Base-by-base conservation (phyloP, 2,329 filamentous ascomycete genomes). In the Fusarium sarcochroum region DNA sequence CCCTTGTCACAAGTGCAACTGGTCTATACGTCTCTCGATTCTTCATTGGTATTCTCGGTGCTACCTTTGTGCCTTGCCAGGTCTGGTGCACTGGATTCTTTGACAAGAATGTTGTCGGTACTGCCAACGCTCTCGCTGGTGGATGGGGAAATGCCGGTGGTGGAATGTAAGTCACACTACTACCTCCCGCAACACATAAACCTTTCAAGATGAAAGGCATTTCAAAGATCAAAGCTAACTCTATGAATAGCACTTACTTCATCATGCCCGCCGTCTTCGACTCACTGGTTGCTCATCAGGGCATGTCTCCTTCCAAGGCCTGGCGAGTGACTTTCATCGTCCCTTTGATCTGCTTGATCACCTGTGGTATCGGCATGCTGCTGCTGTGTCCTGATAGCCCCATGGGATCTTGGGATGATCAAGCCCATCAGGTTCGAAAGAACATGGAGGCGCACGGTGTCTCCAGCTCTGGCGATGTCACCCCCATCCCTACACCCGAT, bases 51-150 rank as follows among this genome's bases (percentile, higher is more conserved):
- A 90, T 95, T 42, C 86, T 95, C 0, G 92, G 92, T 40, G 91
- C 90, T 3, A 87, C 89, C 2, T 95, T 95, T 73, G 92, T 95
- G 1, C 92, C 92, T 14, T 97, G 93, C 78, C 93, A 97, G 77
- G 94, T 97, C 8, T 97, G 94, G 93, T 93, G 91, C 11, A 97
- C 93, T 0, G 93, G 91, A 0, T 97, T 97, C 84, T 97, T 93
- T 77, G 94, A 98, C 81, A 96, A 94, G 82, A 96, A 94, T 73
- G 86, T 97, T 25, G 91, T 97, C 18, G 94, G 94, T 47, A 94
- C 93, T 7, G 93, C 93, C 64, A 98, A 97, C 76, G 91, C 93
- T 4, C 80, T 97, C 18, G 91, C 93, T 2, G 94, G 90, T 41
- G 94, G 94, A 15, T 91, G 92, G 82, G 94, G 94, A 51, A 97